Evolutionary conservation across 345 rosid genomes (phyloP).

Genomic region (Lepidium sativum): DNA sequence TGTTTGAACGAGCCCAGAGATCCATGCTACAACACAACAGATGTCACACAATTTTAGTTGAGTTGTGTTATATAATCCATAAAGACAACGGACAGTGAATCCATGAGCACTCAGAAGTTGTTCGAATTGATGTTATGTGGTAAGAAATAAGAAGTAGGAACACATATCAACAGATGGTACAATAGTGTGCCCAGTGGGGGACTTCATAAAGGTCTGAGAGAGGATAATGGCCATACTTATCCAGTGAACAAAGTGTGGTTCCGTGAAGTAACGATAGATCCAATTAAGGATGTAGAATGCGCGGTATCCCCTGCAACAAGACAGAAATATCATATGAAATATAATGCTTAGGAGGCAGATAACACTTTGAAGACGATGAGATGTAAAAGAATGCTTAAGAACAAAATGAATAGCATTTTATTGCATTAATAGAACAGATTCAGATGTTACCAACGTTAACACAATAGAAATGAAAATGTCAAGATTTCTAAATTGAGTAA

Average conservation of each 20-base stretch:
- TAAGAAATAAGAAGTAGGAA: neutral
- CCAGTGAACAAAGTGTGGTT: conserved; percentile 50
- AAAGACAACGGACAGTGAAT: neutral
- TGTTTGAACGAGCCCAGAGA: conserved; percentile 64
- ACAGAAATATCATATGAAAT: neutral
- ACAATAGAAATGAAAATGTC: neutral
- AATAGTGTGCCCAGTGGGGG: neutral
- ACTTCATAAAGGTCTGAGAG: neutral
- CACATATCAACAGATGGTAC: neutral
- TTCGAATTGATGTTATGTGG: neutral
- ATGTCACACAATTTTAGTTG: neutral
- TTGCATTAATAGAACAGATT: neutral
- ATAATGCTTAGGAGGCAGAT: neutral
- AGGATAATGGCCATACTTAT: conserved; percentile 39
- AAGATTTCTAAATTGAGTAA: neutral
- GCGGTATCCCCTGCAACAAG: conserved; percentile 49
- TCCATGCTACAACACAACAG: conserved; percentile 56
- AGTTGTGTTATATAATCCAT: neutral
- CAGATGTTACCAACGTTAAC: neutral
- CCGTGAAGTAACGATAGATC: conserved; percentile 60
- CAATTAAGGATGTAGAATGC: conserved; percentile 56
- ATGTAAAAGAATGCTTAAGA: neutral
- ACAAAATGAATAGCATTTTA: neutral
- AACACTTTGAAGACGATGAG: neutral
- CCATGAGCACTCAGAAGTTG: neutral